Evolutionary conservation across 805 yeast genomes (phyloP), one percentile per base, ranked within the genome.

Genomic region (Huiozyma sinensis): DNA sequence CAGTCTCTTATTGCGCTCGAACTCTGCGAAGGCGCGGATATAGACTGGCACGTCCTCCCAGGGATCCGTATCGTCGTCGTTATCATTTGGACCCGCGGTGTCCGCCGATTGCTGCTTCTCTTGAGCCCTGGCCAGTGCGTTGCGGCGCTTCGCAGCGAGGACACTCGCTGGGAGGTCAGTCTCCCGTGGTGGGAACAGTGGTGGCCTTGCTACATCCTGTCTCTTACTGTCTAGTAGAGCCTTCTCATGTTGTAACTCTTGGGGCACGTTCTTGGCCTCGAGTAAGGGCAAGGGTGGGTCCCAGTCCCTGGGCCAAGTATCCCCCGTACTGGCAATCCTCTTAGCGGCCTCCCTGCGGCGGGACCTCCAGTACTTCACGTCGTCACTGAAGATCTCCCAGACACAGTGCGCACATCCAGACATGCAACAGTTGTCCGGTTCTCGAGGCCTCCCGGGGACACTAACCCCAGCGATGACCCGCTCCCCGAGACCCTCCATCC

Each of bases 401-500:
- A 90, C 97, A 63, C 98, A 90, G 63, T 90, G 88, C 30, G 86
- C 79, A 63, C 98, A 90, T 1, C 98, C 98, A 46, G 92, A 81
- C 95, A 88, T 88, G 63, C 98, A 90, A 62, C 98, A 90, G 61
- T 90, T 88, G 53, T 89, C 95, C 1, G 97, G 97, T 53, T 86
- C 95, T 5, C 66, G 68, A 0, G 98, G 97, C 57, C 72, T 75
- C n/a, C 75, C 77, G 3, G 96, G 95, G 0, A 90, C 95, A 6
- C 58, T 61, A 0, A 92, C 69, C 0, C 97, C 97, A 0, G 73
- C 80, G 30, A 67, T 61, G 9, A 43, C 12, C 13, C 55, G 47
- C 10, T 41, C 36, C 7, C 43, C 52, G 5, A 52, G 49, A 5
- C 50, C 40, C 1, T 53, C 38, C 35, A 55, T 48, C 38, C 73